A percentile compares a stretch with the other conserved stretches of the same genome.
Conservation (phyloP, 352 stramenopile species). For the Phytopythium mirpurense region DNA sequence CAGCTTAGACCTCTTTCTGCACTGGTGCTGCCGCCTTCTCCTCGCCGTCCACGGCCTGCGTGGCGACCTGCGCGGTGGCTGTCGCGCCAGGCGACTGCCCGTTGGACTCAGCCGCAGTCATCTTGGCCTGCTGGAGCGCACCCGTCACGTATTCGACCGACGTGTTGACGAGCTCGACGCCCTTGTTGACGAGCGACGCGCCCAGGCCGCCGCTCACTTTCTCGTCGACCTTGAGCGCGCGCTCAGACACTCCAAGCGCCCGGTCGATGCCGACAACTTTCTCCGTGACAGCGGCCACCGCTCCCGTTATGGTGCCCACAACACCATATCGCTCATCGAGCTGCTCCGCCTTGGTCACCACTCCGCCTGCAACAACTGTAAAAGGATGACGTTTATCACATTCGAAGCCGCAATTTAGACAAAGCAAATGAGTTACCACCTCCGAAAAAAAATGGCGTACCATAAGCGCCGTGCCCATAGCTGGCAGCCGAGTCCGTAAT, state of each 20-base stretch:
- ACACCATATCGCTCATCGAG: constrained; percentile 57
- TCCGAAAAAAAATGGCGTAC: constrained; percentile 4
- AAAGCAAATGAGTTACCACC: no score
- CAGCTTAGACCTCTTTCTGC: constrained; percentile 14
- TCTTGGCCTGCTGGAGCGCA: constrained; percentile 60
- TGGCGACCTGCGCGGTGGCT: background rate
- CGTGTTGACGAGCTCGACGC: constrained; percentile 48
- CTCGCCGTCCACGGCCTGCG: background rate
- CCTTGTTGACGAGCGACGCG: constrained; percentile 43
- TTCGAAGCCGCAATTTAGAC: no score
- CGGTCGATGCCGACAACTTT: constrained; percentile 53
- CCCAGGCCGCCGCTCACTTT: constrained; percentile 71
- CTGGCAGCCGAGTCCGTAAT: constrained; percentile 21
- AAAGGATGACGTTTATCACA: no score
- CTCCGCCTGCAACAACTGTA: constrained; percentile 37
- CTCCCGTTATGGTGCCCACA: constrained; percentile 38
- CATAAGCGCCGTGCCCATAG: constrained; percentile 39
- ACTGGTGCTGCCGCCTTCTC: constrained; percentile 11
- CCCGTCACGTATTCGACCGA: constrained; percentile 66
- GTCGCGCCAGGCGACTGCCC: background rate
- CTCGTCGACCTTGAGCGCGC: constrained; percentile 56
- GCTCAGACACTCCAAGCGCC: constrained; percentile 60
- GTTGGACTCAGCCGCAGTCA: constrained; percentile 30
- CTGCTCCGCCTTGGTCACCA: constrained; percentile 53
- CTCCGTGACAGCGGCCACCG: constrained; percentile 41